phyloP scores from a whole-genome alignment of 805 yeast species.

The Metschnikowia bowlesiae region DNA sequence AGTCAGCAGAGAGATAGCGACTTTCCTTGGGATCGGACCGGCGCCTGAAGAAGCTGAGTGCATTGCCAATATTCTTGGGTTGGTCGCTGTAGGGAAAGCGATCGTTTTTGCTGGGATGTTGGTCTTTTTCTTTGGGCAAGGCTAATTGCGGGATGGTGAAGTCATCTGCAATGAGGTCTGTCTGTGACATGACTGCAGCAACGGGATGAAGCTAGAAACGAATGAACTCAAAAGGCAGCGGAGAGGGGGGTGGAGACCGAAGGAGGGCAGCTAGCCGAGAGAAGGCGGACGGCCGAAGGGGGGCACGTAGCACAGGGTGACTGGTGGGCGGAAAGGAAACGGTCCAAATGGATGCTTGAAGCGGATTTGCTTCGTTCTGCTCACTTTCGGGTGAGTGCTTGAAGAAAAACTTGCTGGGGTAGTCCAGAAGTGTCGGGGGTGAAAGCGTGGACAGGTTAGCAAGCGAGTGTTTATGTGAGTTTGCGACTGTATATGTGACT shows the following conservation, averaged over 20 bases:
- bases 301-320: too few relatives aligned
- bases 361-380: too few relatives aligned
- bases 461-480: neutral
- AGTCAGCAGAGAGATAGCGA: slow-evolving; percentile 29
- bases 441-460: neutral
- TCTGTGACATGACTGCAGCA: neutral
- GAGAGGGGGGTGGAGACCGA: neutral
- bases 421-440: neutral
- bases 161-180: slow-evolving; percentile 6
- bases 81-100: neutral
- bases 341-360: too few relatives aligned
- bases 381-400: neutral
- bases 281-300: too few relatives aligned
- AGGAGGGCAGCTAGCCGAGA: too few relatives aligned
- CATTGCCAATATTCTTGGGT: slow-evolving; percentile 27
- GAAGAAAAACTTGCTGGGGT: neutral
- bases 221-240: too few relatives aligned
- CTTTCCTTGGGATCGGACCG: slow-evolving; percentile 28
- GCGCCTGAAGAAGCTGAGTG: slow-evolving; percentile 28
- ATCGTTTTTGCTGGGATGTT: neutral
- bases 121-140: slow-evolving; percentile 5
- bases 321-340: too few relatives aligned
- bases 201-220: too few relatives aligned
- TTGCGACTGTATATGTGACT: slow-evolving; percentile 1
- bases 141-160: slow-evolving; percentile 5